A percentile compares a stretch with the other conserved stretches of the same genome.
Evolutionary conservation across 306 rosid genomes (phyloP).

Genomic region (Ceratonia siliqua): DNA sequence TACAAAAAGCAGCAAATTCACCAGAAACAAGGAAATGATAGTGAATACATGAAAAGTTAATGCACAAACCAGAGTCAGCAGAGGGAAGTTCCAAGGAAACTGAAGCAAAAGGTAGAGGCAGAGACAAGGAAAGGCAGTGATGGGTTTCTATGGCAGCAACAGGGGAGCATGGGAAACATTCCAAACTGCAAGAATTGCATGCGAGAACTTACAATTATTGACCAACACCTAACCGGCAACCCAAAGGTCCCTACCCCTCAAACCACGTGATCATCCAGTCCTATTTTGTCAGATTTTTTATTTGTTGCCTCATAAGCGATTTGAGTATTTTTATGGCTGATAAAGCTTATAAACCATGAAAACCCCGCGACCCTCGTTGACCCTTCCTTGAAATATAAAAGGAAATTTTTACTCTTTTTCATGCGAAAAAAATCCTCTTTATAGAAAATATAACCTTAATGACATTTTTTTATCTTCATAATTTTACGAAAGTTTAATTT

Average conservation of each 20-base stretch:
- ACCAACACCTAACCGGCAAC: not conserved
- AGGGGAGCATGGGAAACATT: not conserved
- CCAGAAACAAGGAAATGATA: not conserved
- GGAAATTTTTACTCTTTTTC: too few species aligned
- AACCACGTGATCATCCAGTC: not conserved
- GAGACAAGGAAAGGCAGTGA: not conserved
- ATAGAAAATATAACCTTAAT: too few species aligned
- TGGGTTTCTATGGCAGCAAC: not conserved
- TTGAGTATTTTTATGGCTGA: not conserved
- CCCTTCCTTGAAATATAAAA: not conserved
- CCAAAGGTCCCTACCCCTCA: not conserved
- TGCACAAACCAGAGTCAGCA: slow-evolving; percentile 43
- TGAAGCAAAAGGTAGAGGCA: not conserved
- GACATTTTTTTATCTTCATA: too few species aligned
- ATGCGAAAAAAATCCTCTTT: too few species aligned
- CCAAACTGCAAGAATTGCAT: not conserved
- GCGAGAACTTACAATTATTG: not conserved
- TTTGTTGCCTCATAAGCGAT: not conserved
- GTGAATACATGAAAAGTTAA: not conserved
- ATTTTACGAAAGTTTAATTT: too few species aligned
- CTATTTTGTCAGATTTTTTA: not conserved
- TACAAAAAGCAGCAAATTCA: not conserved
- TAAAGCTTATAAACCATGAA: not conserved
- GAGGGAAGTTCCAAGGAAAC: not conserved
- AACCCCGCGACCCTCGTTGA: not conserved